Conservation (phyloP, 2,329 filamentous ascomycete genomes). For the Metarhizium humberi region DNA sequence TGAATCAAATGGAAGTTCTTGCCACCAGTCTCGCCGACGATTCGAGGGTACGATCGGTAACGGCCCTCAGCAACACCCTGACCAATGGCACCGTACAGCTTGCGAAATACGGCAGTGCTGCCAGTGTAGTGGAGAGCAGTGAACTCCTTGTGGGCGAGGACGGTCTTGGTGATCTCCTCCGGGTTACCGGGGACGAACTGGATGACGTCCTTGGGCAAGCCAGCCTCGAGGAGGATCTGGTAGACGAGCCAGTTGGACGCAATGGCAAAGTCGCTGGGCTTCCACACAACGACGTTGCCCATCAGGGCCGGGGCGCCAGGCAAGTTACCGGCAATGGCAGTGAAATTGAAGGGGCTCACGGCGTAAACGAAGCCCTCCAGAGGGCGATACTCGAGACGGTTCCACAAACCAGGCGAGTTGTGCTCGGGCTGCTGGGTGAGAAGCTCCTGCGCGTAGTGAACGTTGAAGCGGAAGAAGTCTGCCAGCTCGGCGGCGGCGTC, state of each 20-base stretch:
- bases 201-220: slow-evolving; percentile 80
- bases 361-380: slow-evolving; percentile 95
- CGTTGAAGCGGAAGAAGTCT: slow-evolving; percentile 92
- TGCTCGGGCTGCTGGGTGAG: slow-evolving; percentile 81
- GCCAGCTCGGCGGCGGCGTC: slow-evolving; percentile 86
- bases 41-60: slow-evolving; percentile 77
- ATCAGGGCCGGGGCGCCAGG: slow-evolving; percentile 74
- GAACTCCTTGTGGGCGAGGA: slow-evolving; percentile 70
- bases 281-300: slow-evolving; percentile 95
- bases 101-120: slow-evolving; percentile 83
- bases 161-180: slow-evolving; percentile 69
- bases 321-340: slow-evolving; percentile 84
- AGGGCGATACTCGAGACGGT: slow-evolving; percentile 79
- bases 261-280: slow-evolving; percentile 83
- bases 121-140: slow-evolving; percentile 93
- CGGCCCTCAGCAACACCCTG: slow-evolving; percentile 70
- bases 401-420: slow-evolving; percentile 80
- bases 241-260: slow-evolving; percentile 88
- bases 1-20: slow-evolving; percentile 92
- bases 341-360: slow-evolving; percentile 94
- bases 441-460: slow-evolving; percentile 85
- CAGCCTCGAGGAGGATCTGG: slow-evolving; percentile 83
- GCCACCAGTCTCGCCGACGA: slow-evolving; percentile 84
- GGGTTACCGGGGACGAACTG: slow-evolving; percentile 90
- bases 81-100: slow-evolving; percentile 79